A percentile compares a stretch with the other conserved stretches of the same genome.
Evolutionary conservation across 495 filamentous ascomycete species (phyloP).

Genomic region (Tuber microsphaerosporum): DNA sequence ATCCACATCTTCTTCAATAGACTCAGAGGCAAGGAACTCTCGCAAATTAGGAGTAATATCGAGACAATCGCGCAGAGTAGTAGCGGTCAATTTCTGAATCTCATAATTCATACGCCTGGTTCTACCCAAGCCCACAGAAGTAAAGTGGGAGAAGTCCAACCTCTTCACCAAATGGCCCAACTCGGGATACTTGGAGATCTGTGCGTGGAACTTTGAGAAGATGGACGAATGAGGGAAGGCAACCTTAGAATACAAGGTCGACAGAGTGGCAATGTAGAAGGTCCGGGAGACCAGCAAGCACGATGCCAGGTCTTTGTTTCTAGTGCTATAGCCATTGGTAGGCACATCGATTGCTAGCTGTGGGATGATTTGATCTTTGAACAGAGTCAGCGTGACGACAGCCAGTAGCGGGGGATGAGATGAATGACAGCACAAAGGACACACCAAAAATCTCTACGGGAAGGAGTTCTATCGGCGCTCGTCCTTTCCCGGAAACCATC

Average conservation of each 20-base stretch:
- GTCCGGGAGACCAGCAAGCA: conserved; percentile 69
- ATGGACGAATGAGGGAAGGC: conserved; percentile 81
- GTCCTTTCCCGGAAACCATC: conserved; percentile 24
- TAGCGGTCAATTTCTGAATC: conserved; percentile 72
- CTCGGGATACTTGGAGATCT: conserved; percentile 60
- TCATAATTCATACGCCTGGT: conserved; percentile 72
- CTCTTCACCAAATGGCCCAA: conserved; percentile 73
- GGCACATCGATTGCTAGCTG: conserved; percentile 68
- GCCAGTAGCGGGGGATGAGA: not conserved
- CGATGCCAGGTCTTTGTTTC: conserved; percentile 75
- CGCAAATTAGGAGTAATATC: conserved; percentile 67
- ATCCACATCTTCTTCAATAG: conserved; percentile 71
- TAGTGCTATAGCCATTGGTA: conserved; percentile 66
- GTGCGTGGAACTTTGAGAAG: conserved; percentile 75
- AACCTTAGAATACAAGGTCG: conserved; percentile 72
- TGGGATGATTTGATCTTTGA: conserved; percentile 65
- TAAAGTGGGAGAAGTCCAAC: conserved; percentile 84
- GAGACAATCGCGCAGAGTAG: conserved; percentile 67
- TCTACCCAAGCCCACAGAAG: conserved; percentile 70
- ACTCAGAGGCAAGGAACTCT: conserved; percentile 77
- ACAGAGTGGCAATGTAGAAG: conserved; percentile 67
- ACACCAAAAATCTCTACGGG: conserved; percentile 42
- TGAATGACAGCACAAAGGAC: conserved; percentile 15
- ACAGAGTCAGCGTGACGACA: conserved; percentile 12
- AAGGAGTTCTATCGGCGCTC: conserved; percentile 39